These are phyloP conservation scores for Cercophora sp. DNA, from an alignment of 495 filamentous ascomycete species.

Conservation along the genomic window DNA sequence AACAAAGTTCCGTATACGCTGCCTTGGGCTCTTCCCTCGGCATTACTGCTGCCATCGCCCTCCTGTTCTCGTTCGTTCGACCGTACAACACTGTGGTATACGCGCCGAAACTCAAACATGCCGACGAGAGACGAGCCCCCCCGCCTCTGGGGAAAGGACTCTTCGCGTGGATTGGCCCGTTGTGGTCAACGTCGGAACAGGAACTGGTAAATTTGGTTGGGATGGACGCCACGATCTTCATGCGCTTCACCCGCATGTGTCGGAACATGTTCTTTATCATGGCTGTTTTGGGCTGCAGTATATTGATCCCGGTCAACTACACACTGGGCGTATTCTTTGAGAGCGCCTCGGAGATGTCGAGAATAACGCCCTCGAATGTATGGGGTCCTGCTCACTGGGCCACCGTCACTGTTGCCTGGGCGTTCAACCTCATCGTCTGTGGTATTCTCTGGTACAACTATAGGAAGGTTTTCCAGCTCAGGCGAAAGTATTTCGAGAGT, in stretches of 20 bases:
- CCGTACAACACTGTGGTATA: constrained; percentile 90
- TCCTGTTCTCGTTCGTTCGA: constrained; percentile 82
- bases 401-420: constrained; percentile 74
- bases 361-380: constrained; percentile 54
- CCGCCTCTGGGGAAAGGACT: constrained; percentile 82
- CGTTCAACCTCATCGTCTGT: constrained; percentile 69
- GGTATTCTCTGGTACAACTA: constrained; percentile 92
- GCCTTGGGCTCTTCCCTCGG: constrained; percentile 80
- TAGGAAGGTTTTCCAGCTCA: constrained; percentile 60
- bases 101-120: constrained; percentile 89
- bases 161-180: constrained; percentile 78
- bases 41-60: constrained; percentile 63
- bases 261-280: constrained; percentile 80
- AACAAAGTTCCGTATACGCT: constrained; percentile 58
- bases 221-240: constrained; percentile 84
- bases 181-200: constrained; percentile 70
- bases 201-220: constrained; percentile 74
- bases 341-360: constrained; percentile 45
- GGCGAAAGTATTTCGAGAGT: constrained; percentile 77
- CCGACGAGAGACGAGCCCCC: constrained; percentile 87
- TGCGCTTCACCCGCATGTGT: constrained; percentile 87
- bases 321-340: constrained; percentile 47
- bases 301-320: constrained; percentile 83
- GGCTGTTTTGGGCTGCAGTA: constrained; percentile 65
- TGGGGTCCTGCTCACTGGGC: constrained; percentile 66